Evolutionary conservation across 2,329 filamentous ascomycete species (phyloP), one percentile per base, ranked within the genome.

Genomic region (Colletotrichum eremochloae): DNA sequence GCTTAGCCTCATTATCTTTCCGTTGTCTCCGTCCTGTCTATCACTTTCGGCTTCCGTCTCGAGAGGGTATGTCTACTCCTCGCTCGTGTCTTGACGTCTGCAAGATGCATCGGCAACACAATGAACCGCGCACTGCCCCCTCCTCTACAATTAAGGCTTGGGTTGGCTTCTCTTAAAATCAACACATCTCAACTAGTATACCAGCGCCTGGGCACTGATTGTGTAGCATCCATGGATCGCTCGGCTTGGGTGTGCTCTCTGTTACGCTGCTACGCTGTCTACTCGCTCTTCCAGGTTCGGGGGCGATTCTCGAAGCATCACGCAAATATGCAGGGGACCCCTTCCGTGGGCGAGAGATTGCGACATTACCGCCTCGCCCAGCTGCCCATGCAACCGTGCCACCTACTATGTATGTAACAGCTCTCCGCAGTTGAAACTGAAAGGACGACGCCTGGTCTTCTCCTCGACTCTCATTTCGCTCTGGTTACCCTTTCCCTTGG

Each of bases 291-390:
- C n/a, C 50, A n/a, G 50, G 64, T 44, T 38, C 18, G 50, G 29
- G 50, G 44, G 44, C 50, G 48, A 36, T 63, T 71, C 52, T 71
- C 33, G 65, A 63, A 68, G 68, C 52, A 68, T 71, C 58, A 71
- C 36, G 36, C 65, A 63, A 71, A 44, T 24, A 44, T 24, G 58
- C 68, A 68, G 65, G 58, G 69, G 65, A 68, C 46, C 53, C 64
- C 58, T 63, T 63, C 44, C 42, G 29, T 38, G 52, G n/a, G 44
- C 52, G 44, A 42, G 44, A 68, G 15, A 71, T 71, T 68, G 65
- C 65, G 65, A 68, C 64, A 68, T 68, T 52, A 63, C 52, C 58
- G 65, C 44, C 65, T 44, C 67, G 68, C 57, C 38, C 29, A 52
- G 38, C 50, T 38, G 58, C 44, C 52, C 38, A n/a, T 52, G 48